A percentile compares a stretch with the other conserved stretches of the same genome.
Conservation (phyloP, 129 eudicot species). For the Centaurea solstitialis region DNA sequence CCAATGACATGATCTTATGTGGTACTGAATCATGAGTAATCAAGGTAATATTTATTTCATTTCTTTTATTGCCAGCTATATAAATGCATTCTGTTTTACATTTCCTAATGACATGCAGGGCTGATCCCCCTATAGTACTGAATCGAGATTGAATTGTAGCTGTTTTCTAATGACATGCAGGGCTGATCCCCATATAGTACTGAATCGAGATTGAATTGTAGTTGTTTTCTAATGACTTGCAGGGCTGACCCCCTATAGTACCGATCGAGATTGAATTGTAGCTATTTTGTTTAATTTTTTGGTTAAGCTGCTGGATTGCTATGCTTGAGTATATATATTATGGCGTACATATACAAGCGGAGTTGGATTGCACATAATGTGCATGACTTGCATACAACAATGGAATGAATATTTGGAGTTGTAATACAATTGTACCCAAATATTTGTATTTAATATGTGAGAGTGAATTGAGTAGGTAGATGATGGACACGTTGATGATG, state of each 20-base stretch:
- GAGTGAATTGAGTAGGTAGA: too few relatives aligned
- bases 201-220: background rate
- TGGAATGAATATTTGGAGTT: too few relatives aligned
- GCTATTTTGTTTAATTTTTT: background rate
- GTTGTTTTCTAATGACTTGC: slow-evolving; percentile 14
- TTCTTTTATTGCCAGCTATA: background rate
- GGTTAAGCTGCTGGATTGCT: background rate
- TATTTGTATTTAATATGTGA: too few relatives aligned
- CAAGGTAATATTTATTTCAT: slow-evolving; percentile 42
- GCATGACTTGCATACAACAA: too few relatives aligned
- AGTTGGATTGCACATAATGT: background rate
- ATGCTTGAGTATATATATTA: slow-evolving; percentile 14
- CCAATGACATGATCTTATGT: slow-evolving; percentile 81
- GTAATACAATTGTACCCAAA: too few relatives aligned
- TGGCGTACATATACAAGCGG: background rate
- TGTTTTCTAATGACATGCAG: slow-evolving; percentile 34
- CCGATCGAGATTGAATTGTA: background rate
- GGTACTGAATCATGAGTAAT: slow-evolving; percentile 86
- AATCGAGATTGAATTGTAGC: background rate
- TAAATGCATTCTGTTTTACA: background rate
- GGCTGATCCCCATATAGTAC: slow-evolving; percentile 73
- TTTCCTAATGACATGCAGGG: slow-evolving; percentile 52
- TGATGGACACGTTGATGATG: too few relatives aligned
- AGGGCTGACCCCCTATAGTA: slow-evolving; percentile 80
- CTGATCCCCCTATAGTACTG: slow-evolving; percentile 61